Conservation (phyloP, 805 yeast genomes). For the Kuraishia borneana region DNA sequence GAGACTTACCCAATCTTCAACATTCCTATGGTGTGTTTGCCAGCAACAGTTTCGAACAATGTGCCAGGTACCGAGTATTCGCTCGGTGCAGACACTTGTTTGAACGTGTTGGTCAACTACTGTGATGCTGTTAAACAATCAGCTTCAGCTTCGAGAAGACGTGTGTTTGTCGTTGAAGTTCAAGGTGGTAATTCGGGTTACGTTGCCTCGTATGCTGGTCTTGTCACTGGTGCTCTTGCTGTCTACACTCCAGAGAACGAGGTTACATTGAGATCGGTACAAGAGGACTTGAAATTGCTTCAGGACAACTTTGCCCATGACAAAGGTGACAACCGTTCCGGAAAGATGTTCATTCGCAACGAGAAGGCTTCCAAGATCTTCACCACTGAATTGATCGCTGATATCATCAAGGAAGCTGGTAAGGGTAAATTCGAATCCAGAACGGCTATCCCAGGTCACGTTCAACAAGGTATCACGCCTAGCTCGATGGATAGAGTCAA, state of each 20-base stretch:
- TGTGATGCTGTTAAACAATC: constrained; percentile 74
- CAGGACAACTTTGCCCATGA: constrained; percentile 48
- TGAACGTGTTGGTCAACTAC: constrained; percentile 58
- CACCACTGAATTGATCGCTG: constrained; percentile 58
- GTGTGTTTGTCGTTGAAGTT: constrained; percentile 73
- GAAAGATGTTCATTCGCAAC: constrained; percentile 58
- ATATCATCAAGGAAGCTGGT: constrained; percentile 53
- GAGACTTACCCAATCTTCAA: constrained; percentile 56
- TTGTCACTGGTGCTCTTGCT: constrained; percentile 64
- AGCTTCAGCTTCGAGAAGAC: constrained; percentile 67
- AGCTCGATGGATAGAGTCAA: constrained; percentile 68
- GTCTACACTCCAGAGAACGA: constrained; percentile 71
- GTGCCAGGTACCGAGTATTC: constrained; percentile 80
- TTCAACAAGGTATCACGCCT: constrained; percentile 76
- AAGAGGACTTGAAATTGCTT: constrained; percentile 53
- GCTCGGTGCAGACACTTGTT: constrained; percentile 65
- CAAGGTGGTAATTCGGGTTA: constrained; percentile 84
- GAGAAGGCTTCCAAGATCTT: constrained; percentile 61
- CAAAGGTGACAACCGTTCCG: constrained; percentile 55
- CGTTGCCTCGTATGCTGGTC: constrained; percentile 57
- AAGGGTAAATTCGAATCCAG: constrained; percentile 62
- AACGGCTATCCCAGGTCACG: constrained; percentile 80
- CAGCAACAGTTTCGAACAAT: constrained; percentile 72
- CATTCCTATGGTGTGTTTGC: constrained; percentile 69
- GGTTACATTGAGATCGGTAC: constrained; percentile 45